phyloP scores from a whole-genome alignment of 2,329 filamentous ascomycete genomes.

The Ophiostoma himal-ulmi region DNA sequence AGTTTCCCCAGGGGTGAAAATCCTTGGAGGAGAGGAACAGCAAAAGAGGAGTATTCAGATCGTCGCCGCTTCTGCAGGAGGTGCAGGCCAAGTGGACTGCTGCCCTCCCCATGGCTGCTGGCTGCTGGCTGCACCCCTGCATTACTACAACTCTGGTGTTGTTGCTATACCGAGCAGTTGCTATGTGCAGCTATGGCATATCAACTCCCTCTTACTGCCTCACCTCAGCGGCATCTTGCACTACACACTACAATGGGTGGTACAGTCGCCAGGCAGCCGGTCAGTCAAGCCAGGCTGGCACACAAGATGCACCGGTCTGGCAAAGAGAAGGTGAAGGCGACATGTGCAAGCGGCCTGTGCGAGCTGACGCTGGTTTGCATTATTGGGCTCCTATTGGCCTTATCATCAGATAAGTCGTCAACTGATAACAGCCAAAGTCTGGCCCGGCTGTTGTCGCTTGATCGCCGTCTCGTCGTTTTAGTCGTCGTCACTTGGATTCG shows the following conservation, averaged over 20 bases:
- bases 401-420: neutral
- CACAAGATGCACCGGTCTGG: neutral
- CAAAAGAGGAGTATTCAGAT: neutral
- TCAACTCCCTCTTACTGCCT: slow-evolving; percentile 3
- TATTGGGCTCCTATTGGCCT: neutral
- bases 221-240: neutral
- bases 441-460: neutral
- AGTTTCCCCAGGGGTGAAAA: too few species aligned
- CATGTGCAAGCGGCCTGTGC: neutral
- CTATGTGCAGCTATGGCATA: too few species aligned
- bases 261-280: neutral
- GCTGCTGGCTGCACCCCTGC: too few species aligned
- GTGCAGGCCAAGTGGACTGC: neutral
- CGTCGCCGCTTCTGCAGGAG: neutral
- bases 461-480: neutral
- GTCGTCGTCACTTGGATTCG: neutral
- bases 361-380: neutral
- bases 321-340: neutral
- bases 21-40: neutral
- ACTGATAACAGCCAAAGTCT: neutral
- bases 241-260: neutral
- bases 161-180: neutral
- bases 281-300: neutral
- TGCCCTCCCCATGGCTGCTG: too few species aligned
- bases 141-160: too few species aligned